phyloP scores from a whole-genome alignment of 352 stramenopile species.

The Phytophthora hibernalis region DNA sequence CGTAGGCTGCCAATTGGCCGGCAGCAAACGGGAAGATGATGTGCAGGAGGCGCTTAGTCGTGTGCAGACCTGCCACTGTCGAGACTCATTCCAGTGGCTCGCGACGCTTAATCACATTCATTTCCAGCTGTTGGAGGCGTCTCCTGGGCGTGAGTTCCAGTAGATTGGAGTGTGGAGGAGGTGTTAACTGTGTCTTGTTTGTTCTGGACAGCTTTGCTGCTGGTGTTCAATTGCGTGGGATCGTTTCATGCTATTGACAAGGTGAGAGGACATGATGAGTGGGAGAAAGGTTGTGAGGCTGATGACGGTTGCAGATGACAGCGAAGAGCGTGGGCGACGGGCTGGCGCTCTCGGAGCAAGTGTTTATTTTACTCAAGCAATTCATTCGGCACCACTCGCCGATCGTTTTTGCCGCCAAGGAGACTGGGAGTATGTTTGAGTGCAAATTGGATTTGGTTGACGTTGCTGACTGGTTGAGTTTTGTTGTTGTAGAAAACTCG shows the following conservation, averaged over 20 bases:
- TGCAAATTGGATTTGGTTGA: background rate
- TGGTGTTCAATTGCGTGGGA: conserved; percentile 68
- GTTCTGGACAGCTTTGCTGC: conserved; percentile 47
- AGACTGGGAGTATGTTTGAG: conserved; percentile 38
- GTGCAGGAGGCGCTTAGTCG: conserved; percentile 38
- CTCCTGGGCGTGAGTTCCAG: conserved; percentile 49
- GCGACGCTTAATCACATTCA: conserved; percentile 79
- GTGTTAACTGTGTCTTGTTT: background rate
- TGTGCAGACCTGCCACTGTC: conserved; percentile 57
- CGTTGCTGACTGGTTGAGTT: background rate
- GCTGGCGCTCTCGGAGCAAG: conserved; percentile 64
- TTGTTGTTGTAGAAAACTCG: conserved; percentile 21
- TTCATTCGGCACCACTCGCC: conserved; percentile 75
- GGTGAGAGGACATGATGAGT: conserved; percentile 23
- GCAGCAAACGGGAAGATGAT: conserved; percentile 17
- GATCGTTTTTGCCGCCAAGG: conserved; percentile 70
- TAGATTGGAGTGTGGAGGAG: conserved; percentile 8
- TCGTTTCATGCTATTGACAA: conserved; percentile 80
- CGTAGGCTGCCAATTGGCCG: conserved; percentile 15
- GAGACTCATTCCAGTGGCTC: conserved; percentile 79
- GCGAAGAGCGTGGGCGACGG: conserved; percentile 59
- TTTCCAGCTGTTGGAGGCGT: conserved; percentile 60
- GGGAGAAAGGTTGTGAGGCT: background rate
- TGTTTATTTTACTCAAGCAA: conserved; percentile 72
- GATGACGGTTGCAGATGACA: conserved; percentile 45